Evolutionary conservation across 2,329 filamentous ascomycete genomes (phyloP).

Genomic region (Aspergillus sp.): DNA sequence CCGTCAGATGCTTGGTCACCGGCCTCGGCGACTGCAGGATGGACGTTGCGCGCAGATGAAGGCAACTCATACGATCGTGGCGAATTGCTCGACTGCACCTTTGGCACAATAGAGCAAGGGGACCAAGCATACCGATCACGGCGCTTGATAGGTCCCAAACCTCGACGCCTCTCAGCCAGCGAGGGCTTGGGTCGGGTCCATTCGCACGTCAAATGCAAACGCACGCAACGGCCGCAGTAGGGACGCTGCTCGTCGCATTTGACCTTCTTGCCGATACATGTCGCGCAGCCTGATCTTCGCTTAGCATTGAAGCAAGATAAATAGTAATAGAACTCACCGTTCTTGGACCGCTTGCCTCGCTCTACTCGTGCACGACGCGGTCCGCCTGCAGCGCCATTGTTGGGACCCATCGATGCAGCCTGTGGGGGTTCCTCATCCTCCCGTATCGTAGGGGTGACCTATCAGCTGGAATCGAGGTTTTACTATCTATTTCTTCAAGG

Average conservation of each 20-base stretch:
- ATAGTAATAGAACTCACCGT: slow-evolving; percentile 1
- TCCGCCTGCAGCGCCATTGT: background rate
- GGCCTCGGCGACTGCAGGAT: background rate
- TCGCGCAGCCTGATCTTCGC: slow-evolving; percentile 4
- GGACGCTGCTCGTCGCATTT: slow-evolving; percentile 13
- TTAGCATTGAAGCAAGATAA: background rate
- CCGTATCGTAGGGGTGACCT: no score
- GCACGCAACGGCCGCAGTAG: slow-evolving; percentile 6
- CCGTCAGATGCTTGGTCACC: background rate
- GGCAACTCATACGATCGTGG: background rate
- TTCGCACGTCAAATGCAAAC: slow-evolving; percentile 8
- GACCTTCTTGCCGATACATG: slow-evolving; percentile 9
- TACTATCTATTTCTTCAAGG: background rate
- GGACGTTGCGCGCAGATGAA: background rate
- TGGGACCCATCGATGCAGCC: background rate
- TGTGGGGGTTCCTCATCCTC: no score
- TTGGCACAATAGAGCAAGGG: slow-evolving; percentile 5
- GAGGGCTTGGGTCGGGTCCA: slow-evolving; percentile 7
- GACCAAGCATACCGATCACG: slow-evolving; percentile 4
- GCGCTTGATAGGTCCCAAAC: slow-evolving; percentile 11
- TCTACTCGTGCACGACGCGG: slow-evolving; percentile 8
- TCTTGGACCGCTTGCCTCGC: slow-evolving; percentile 8
- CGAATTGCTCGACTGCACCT: background rate
- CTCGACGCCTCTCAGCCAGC: slow-evolving; percentile 8
- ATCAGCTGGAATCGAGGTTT: background rate